A percentile compares a stretch with the other conserved stretches of the same genome.
Evolutionary conservation across 2,329 filamentous ascomycete genomes (phyloP).

Genomic region (Colletotrichum gigasporum): DNA sequence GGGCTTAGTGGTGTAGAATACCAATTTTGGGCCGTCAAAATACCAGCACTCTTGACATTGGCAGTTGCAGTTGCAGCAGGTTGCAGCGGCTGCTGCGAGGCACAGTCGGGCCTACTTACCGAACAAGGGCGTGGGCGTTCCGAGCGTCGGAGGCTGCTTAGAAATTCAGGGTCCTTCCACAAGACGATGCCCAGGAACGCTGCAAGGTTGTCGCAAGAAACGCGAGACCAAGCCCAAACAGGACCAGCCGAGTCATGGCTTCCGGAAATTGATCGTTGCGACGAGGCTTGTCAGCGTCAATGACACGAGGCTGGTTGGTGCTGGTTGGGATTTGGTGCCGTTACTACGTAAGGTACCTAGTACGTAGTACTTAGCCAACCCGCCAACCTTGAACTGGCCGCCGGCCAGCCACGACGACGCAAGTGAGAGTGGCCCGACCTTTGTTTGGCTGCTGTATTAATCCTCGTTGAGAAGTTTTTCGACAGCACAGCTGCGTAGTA

Average conservation of each 20-base stretch:
- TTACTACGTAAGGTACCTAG: background rate
- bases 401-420: background rate
- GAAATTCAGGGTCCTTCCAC: conserved; percentile 27
- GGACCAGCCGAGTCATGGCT: conserved; percentile 24
- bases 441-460: too few relatives aligned
- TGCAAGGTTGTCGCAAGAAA: conserved; percentile 18
- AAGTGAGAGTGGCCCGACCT: too few relatives aligned
- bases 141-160: conserved; percentile 30
- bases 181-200: conserved; percentile 11
- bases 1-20: too few relatives aligned
- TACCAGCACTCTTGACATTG: too few relatives aligned
- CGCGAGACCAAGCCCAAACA: conserved; percentile 14
- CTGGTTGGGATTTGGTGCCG: background rate
- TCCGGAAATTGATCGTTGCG: conserved; percentile 17
- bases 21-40: too few relatives aligned
- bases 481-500: too few relatives aligned
- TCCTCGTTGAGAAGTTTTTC: too few relatives aligned
- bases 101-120: conserved; percentile 26
- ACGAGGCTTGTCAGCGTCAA: background rate
- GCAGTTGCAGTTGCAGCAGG: background rate
- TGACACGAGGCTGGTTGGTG: background rate
- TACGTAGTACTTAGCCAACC: too few relatives aligned
- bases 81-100: conserved; percentile 1
- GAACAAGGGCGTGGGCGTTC: conserved; percentile 14
- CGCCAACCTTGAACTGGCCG: background rate